Conservation (phyloP, 257 asterid species). For the Verbena officinalis region DNA sequence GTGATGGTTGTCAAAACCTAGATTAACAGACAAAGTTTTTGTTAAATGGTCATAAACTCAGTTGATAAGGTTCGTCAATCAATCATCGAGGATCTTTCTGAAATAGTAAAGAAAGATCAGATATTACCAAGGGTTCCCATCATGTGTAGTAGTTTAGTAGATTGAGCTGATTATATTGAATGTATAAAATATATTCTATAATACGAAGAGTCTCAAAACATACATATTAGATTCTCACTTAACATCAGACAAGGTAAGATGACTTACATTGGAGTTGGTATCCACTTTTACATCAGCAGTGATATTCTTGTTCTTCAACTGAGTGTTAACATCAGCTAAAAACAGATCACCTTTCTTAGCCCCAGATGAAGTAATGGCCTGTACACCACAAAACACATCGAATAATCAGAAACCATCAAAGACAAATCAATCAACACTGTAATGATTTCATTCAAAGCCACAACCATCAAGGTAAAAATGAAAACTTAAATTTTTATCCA, state of each 20-base stretch:
- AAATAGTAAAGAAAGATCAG: background rate
- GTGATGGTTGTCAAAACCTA: conserved; percentile 80
- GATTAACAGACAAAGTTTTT: conserved; percentile 15
- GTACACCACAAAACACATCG: conserved; percentile 3
- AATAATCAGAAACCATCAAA: conserved; percentile 12
- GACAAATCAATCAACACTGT: background rate
- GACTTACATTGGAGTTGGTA: conserved; percentile 66
- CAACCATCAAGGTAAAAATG: conserved; percentile 7
- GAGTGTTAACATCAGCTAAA: conserved; percentile 70
- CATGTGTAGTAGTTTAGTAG: background rate
- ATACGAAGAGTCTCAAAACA: conserved; percentile 1
- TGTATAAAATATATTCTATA: conserved; percentile 5
- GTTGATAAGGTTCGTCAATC: background rate
- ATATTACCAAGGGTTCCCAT: background rate
- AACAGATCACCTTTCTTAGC: conserved; percentile 65
- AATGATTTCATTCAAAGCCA: background rate
- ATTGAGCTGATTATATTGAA: conserved; percentile 7
- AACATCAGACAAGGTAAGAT: too few relatives aligned
- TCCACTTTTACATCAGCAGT: conserved; percentile 82
- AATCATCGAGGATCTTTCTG: too few relatives aligned
- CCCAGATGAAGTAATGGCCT: conserved; percentile 83
- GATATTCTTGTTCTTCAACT: conserved; percentile 74
- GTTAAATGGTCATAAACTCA: background rate
- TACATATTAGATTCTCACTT: background rate
- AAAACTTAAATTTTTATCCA: background rate